A percentile compares a stretch with the other conserved stretches of the same genome.
These are phyloP conservation scores for Syzygium syzygioides DNA, from an alignment of 441 rosid species.

Conservation along the genomic window DNA sequence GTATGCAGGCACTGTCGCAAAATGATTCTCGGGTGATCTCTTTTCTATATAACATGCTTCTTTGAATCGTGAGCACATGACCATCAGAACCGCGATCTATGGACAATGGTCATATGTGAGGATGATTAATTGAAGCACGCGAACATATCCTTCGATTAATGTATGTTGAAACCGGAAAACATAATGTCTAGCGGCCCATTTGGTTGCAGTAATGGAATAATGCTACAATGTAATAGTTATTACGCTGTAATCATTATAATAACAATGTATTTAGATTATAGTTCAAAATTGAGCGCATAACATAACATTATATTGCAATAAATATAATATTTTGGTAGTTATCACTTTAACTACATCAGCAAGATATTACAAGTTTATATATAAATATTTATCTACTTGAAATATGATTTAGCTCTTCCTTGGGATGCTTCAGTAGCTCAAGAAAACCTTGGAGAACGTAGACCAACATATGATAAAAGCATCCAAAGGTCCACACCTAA, in stretches of 20 bases:
- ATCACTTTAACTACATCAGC: background rate
- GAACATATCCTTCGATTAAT: background rate
- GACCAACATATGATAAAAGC: background rate
- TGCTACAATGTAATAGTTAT: background rate
- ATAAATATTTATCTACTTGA: background rate
- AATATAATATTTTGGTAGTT: background rate
- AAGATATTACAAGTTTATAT: background rate
- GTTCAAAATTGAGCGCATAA: background rate
- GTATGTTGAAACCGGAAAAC: too few relatives aligned
- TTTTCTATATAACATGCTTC: background rate
- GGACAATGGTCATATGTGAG: background rate
- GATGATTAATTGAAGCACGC: background rate
- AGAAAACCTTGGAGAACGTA: background rate
- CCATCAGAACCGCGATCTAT: background rate
- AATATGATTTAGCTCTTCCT: background rate
- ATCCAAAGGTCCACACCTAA: background rate
- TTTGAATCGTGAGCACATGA: background rate
- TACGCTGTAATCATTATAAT: background rate
- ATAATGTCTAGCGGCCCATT: too few relatives aligned
- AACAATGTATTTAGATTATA: background rate
- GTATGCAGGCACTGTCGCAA: background rate
- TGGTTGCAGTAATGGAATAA: background rate
- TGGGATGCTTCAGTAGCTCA: background rate
- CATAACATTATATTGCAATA: background rate
- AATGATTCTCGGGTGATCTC: background rate